Evolutionary conservation across 352 stramenopile species (phyloP).

Genomic region (Phytophthora rubi): DNA sequence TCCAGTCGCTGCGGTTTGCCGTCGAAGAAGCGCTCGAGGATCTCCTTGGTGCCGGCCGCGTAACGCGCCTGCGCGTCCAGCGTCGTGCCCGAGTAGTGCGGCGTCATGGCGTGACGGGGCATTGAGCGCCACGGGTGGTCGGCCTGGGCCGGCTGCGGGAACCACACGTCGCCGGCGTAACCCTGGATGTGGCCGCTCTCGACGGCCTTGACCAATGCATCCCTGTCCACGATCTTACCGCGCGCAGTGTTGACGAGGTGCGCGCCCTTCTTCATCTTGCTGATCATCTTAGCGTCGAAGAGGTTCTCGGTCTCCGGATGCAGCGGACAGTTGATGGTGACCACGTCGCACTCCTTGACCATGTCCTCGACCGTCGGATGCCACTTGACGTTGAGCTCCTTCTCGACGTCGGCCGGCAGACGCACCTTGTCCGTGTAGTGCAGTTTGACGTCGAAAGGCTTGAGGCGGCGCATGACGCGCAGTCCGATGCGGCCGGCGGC

Average conservation of each 20-base stretch:
- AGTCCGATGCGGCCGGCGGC: constrained; percentile 48
- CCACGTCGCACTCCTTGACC: constrained; percentile 69
- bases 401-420: constrained; percentile 43
- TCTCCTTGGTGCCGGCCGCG: constrained; percentile 48
- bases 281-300: constrained; percentile 68
- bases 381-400: constrained; percentile 50
- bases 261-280: constrained; percentile 66
- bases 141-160: constrained; percentile 74
- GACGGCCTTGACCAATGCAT: constrained; percentile 44
- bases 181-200: constrained; percentile 43
- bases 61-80: constrained; percentile 49
- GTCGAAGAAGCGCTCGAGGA: constrained; percentile 52
- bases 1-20: constrained; percentile 43
- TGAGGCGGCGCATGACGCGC: constrained; percentile 43
- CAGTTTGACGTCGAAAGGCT: constrained; percentile 56
- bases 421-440: constrained; percentile 58
- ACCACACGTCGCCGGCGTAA: constrained; percentile 76
- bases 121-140: constrained; percentile 57
- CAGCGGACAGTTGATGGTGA: constrained; percentile 80
- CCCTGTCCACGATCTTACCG: constrained; percentile 82
- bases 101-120: constrained; percentile 55
- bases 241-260: constrained; percentile 86
- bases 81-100: constrained; percentile 53
- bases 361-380: constrained; percentile 47
- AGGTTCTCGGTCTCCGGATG: constrained; percentile 67